Conservation (phyloP, 306 rosid genomes). For the Vicia sativa region DNA sequence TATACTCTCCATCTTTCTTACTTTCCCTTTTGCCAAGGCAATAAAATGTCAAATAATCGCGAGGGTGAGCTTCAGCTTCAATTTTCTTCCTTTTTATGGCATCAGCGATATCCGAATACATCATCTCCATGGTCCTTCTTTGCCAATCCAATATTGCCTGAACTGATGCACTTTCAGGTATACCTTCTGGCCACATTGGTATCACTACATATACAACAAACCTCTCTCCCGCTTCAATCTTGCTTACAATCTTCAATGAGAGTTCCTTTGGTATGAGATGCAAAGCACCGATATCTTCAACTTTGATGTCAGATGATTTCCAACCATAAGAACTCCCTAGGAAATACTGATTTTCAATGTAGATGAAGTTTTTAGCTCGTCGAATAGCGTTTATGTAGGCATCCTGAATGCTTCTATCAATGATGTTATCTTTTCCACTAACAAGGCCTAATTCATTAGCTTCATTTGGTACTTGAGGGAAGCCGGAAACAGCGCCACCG, state of each 20-base stretch:
- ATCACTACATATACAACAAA: slow-evolving; percentile 70
- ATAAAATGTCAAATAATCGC: slow-evolving; percentile 67
- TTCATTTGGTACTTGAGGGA: slow-evolving; percentile 49
- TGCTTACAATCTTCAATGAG: slow-evolving; percentile 73
- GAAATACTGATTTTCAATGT: slow-evolving; percentile 88
- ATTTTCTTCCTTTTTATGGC: slow-evolving; percentile 53
- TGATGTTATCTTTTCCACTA: slow-evolving; percentile 63
- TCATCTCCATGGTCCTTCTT: slow-evolving; percentile 80
- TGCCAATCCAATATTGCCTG: slow-evolving; percentile 91
- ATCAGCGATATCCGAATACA: slow-evolving; percentile 65
- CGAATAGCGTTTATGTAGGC: slow-evolving; percentile 80
- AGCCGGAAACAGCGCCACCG: slow-evolving; percentile 63
- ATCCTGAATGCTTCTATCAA: slow-evolving; percentile 78
- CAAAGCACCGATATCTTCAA: slow-evolving; percentile 66
- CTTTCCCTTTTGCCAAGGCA: slow-evolving; percentile 80
- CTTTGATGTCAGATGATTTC: slow-evolving; percentile 50
- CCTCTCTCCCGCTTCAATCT: slow-evolving; percentile 70
- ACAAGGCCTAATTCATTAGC: slow-evolving; percentile 61
- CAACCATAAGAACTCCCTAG: slow-evolving; percentile 87
- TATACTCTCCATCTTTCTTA: slow-evolving; percentile 43
- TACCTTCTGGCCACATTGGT: slow-evolving; percentile 94
- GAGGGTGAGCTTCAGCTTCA: slow-evolving; percentile 57
- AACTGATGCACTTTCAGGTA: slow-evolving; percentile 75
- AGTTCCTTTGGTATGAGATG: slow-evolving; percentile 84
- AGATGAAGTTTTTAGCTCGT: slow-evolving; percentile 67